Percentiles rank a stretch among this genome's conserved stretches.
Conservation (phyloP, 257 asterid species). For the Rhazya stricta region DNA sequence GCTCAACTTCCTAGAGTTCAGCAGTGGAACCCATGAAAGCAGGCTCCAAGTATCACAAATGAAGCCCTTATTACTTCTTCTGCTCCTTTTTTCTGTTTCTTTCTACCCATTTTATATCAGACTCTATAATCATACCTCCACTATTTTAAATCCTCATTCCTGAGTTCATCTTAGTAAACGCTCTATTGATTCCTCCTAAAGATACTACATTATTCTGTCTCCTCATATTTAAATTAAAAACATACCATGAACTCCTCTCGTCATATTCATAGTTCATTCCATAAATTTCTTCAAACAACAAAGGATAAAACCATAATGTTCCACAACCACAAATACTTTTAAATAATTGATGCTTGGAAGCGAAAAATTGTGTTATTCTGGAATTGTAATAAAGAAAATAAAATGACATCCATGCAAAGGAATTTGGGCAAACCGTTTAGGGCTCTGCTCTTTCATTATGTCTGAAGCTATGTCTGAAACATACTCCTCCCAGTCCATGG, state of each 20-base stretch:
- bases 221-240: neutral
- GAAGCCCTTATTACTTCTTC: constrained; percentile 4
- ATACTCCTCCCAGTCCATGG: constrained; percentile 98
- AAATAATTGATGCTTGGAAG: neutral
- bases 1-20: neutral
- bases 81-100: neutral
- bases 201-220: neutral
- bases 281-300: neutral
- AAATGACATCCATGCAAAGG: constrained; percentile 6
- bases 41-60: neutral
- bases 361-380: constrained; percentile 6
- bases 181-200: neutral
- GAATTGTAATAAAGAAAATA: neutral
- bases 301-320: neutral
- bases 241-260: no score
- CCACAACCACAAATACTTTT: neutral
- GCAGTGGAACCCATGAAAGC: neutral
- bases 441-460: constrained; percentile 93
- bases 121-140: neutral
- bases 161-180: neutral
- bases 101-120: neutral
- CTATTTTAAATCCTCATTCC: neutral
- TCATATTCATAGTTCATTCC: neutral
- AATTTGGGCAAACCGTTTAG: constrained; percentile 61
- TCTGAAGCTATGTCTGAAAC: constrained; percentile 82